Percentiles rank a stretch among this genome's conserved stretches.
Conservation (phyloP, 352 stramenopile species). For the Phytophthora colocasiae region DNA sequence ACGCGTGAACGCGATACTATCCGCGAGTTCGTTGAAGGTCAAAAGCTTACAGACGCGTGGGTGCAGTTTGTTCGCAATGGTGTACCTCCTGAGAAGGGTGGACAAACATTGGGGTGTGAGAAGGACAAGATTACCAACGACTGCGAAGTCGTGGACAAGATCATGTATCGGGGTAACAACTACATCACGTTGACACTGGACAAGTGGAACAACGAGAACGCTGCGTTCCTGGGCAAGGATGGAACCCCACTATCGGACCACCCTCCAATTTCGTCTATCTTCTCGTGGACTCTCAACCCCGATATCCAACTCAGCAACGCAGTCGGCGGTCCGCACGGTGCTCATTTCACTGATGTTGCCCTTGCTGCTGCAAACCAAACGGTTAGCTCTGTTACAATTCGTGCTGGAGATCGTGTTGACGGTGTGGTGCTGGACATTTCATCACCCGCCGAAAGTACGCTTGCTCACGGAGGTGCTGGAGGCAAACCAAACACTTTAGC, state of each 20-base stretch:
- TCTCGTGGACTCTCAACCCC: constrained; percentile 45
- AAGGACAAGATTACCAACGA: constrained; percentile 42
- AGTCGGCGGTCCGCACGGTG: constrained; percentile 48
- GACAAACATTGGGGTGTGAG: constrained; percentile 44
- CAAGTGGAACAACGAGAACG: constrained; percentile 31
- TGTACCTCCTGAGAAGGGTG: constrained; percentile 35
- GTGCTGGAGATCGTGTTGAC: constrained; percentile 38
- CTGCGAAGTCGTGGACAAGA: constrained; percentile 70
- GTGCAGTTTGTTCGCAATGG: constrained; percentile 48
- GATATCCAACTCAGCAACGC: constrained; percentile 41
- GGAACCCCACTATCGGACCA: constrained; percentile 56
- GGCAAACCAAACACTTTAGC: constrained; percentile 40
- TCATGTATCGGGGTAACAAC: constrained; percentile 64
- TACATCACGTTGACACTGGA: constrained; percentile 48
- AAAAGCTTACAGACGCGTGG: constrained; percentile 54
- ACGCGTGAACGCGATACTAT: constrained; percentile 54
- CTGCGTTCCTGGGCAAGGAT: constrained; percentile 39
- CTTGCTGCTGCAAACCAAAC: constrained; percentile 30
- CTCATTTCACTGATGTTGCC: constrained; percentile 44
- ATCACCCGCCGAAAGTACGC: constrained; percentile 33
- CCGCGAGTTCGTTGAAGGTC: constrained; percentile 31
- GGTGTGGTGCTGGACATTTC: constrained; percentile 43
- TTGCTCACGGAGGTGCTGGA: constrained; percentile 50
- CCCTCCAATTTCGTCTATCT: constrained; percentile 48
- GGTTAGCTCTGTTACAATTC: constrained; percentile 48